Evolutionary conservation across 23 red algal genomes (phyloP), one percentile per base, ranked within the genome.

Genomic region (Gracilaria gracilis): DNA sequence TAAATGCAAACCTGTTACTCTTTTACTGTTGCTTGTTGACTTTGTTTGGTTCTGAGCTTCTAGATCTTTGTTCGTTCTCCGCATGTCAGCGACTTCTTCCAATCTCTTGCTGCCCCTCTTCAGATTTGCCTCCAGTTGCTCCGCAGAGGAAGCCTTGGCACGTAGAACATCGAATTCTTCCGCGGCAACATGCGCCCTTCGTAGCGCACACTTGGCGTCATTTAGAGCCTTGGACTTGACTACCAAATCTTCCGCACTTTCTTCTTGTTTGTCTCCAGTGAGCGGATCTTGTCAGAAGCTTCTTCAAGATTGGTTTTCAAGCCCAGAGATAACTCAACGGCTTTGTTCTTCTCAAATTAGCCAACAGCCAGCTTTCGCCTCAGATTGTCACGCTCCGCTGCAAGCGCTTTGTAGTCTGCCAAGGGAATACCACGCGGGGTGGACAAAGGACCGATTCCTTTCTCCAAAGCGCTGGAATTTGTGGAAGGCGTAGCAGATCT

Each of bases 361-460:
- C 54, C 50, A 17, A 53, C 71, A 27, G 73, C 76, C 1, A 90
- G 74, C 74, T 90, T 90, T 51, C 75, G 69, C 57, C 87, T 80
- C 2, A 90, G 73, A 28, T 55, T 53, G 48, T 90, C 87, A 32
- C 87, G 54, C 55, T 90, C 87, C 5, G 74, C 64, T 24, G 87
- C 87, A 20, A 90, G 74, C 38, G 87, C 76, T 58, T 90, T 90
- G 87, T 90, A 90, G 48, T 89, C 69, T 13, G 55, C 72, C 44
- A 79, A 38, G 3, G 85, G 85, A 65, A 89, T 89, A 0, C 85
- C 71, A 19, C 42, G 53, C 2, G 71, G 53, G 76, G 71, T 49
- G 19, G 84, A 57, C 37, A 87, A 17, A 71, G 81, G 81, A 46
- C 25, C 25, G 24, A 19, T 14, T 34, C 28, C 19, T 2, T 73